phyloP scores from a whole-genome alignment of 73 alveolate species.

The Paraurostyla sp. region DNA sequence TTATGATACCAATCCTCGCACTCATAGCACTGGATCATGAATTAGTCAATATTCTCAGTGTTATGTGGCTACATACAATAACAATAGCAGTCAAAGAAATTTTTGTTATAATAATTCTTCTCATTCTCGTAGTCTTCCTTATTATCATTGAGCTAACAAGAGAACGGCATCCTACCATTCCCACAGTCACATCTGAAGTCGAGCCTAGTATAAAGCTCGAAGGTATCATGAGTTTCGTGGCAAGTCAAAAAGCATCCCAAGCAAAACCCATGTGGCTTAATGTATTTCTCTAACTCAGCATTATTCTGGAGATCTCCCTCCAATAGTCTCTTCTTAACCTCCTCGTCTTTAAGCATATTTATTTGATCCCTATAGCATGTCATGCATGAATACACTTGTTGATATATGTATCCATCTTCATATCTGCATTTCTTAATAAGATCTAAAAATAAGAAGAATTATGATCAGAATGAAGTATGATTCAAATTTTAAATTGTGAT shows the following conservation, averaged over 20 bases:
- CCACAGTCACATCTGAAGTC: slow-evolving; percentile 94
- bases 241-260: slow-evolving; percentile 86
- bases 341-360: background rate
- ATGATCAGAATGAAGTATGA: background rate
- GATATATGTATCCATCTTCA: slow-evolving; percentile 84
- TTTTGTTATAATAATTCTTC: slow-evolving; percentile 79
- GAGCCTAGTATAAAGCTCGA: slow-evolving; percentile 77
- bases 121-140: slow-evolving; percentile 79
- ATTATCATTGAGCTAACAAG: slow-evolving; percentile 74
- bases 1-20: slow-evolving; percentile 95
- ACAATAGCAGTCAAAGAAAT: slow-evolving; percentile 87
- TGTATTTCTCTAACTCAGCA: background rate
- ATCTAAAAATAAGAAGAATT: background rate
- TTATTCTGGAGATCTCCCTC: slow-evolving; percentile 12
- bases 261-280: slow-evolving; percentile 83
- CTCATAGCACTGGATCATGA: slow-evolving; percentile 86
- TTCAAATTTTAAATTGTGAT: background rate
- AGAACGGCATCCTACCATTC: slow-evolving; percentile 63
- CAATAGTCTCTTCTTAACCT: background rate
- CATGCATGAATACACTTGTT: slow-evolving; percentile 80
- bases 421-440: slow-evolving; percentile 71
- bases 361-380: slow-evolving; percentile 77
- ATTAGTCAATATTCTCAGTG: slow-evolving; percentile 33
- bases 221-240: slow-evolving; percentile 89
- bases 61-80: slow-evolving; percentile 82